Conservation (phyloP, 1,139 yeast genomes). For the Saccharomyces hybrid region DNA sequence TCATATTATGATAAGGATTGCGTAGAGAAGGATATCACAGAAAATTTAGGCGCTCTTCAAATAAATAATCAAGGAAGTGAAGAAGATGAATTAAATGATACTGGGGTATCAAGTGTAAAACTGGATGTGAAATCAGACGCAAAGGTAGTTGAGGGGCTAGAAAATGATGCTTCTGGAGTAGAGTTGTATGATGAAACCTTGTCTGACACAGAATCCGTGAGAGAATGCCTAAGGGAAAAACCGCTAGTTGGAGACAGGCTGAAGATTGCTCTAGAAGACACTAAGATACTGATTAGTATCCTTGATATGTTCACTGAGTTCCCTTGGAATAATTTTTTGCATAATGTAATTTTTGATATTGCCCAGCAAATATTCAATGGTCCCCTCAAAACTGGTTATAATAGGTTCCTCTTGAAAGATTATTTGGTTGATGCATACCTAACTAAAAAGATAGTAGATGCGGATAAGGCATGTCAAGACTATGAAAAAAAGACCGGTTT, state of each 20-base stretch:
- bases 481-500: conserved; percentile 52
- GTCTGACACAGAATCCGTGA: conserved; percentile 20
- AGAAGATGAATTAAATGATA: conserved; percentile 6
- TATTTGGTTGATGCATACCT: conserved; percentile 70
- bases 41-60: neutral
- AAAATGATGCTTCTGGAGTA: conserved; percentile 10
- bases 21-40: neutral
- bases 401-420: conserved; percentile 77
- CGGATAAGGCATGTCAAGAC: conserved; percentile 65
- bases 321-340: conserved; percentile 96
- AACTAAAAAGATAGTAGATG: conserved; percentile 72
- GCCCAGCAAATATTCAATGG: conserved; percentile 95
- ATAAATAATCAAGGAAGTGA: conserved; percentile 2
- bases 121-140: conserved; percentile 15
- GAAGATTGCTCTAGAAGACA: conserved; percentile 77
- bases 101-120: conserved; percentile 6
- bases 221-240: conserved; percentile 36
- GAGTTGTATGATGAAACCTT: conserved; percentile 16
- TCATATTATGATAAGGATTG: neutral
- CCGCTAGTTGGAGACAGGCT: conserved; percentile 87
- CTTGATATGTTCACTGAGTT: conserved; percentile 80
- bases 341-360: conserved; percentile 93
- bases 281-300: conserved; percentile 67
- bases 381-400: conserved; percentile 80
- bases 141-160: conserved; percentile 2